phyloP scores from a whole-genome alignment of 805 yeast genomes.

The Schizosaccharomyces osmophilus region DNA sequence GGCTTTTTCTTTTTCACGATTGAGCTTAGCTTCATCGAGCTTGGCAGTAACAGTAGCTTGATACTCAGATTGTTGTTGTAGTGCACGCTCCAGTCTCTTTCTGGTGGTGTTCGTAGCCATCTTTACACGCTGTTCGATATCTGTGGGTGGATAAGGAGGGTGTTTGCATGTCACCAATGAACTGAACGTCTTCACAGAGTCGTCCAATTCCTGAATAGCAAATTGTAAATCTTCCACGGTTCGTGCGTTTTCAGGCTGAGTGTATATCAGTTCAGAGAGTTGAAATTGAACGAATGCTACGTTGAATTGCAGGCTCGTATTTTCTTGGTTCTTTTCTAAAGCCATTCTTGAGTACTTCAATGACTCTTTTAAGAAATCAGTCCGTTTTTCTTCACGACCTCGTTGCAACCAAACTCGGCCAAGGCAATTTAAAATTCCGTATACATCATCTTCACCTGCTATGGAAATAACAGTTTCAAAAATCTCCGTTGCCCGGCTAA shows the following conservation, averaged over 20 bases:
- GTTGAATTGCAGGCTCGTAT: slow-evolving; percentile 40
- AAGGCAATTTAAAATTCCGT: slow-evolving; percentile 42
- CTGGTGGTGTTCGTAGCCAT: slow-evolving; percentile 57
- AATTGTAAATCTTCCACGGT: slow-evolving; percentile 30
- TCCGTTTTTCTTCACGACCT: slow-evolving; percentile 41
- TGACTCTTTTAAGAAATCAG: slow-evolving; percentile 34
- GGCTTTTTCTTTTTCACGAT: slow-evolving; percentile 33
- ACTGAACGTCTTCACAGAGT: slow-evolving; percentile 35
- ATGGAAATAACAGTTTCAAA: slow-evolving; percentile 58
- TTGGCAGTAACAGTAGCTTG: slow-evolving; percentile 33
- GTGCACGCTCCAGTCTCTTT: slow-evolving; percentile 42
- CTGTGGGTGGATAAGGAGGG: slow-evolving; percentile 60
- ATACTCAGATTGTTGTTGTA: slow-evolving; percentile 47
- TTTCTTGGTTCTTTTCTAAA: slow-evolving; percentile 17
- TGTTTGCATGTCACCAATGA: slow-evolving; percentile 32
- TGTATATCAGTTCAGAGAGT: slow-evolving; percentile 58
- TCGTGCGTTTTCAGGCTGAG: slow-evolving; percentile 34
- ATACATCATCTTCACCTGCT: slow-evolving; percentile 33
- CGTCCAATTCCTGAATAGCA: slow-evolving; percentile 30
- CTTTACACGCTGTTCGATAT: slow-evolving; percentile 63
- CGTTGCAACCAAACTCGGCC: slow-evolving; percentile 78
- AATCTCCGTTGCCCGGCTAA: slow-evolving; percentile 56
- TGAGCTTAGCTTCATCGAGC: slow-evolving; percentile 47
- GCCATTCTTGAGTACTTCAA: slow-evolving; percentile 40
- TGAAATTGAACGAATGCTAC: slow-evolving; percentile 66